A percentile compares a stretch with the other conserved stretches of the same genome.
Conservation (phyloP, 2,329 filamentous ascomycete genomes). For the Fusarium buxicola region DNA sequence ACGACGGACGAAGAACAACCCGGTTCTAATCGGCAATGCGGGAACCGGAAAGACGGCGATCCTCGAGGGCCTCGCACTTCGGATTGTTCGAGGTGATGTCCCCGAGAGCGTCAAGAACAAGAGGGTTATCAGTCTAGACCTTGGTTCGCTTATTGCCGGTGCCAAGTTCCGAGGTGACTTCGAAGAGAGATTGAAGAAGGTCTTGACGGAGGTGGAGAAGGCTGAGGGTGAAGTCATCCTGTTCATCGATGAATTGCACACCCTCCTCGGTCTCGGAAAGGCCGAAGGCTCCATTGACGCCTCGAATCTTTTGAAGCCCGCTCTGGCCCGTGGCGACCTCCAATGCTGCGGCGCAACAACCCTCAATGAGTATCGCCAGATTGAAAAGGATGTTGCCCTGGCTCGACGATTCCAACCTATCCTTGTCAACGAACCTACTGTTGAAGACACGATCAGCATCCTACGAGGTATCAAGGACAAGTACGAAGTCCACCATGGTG, state of each 20-base stretch:
- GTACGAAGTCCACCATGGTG: slow-evolving; percentile 97
- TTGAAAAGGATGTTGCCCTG: slow-evolving; percentile 95
- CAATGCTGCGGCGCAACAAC: slow-evolving; percentile 98
- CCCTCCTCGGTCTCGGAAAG: slow-evolving; percentile 90
- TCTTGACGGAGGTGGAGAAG: slow-evolving; percentile 90
- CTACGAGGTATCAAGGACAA: slow-evolving; percentile 96
- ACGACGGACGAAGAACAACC: slow-evolving; percentile 93
- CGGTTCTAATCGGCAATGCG: slow-evolving; percentile 90
- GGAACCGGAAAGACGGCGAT: slow-evolving; percentile 96
- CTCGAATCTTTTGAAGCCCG: slow-evolving; percentile 93
- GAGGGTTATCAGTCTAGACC: slow-evolving; percentile 84
- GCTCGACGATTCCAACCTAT: slow-evolving; percentile 96
- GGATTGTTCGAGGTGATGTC: slow-evolving; percentile 92
- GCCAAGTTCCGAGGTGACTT: slow-evolving; percentile 97
- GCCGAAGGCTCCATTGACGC: slow-evolving; percentile 97
- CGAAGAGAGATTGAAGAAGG: slow-evolving; percentile 91
- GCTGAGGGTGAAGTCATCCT: slow-evolving; percentile 91
- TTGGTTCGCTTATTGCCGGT: slow-evolving; percentile 93
- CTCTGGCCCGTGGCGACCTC: slow-evolving; percentile 89
- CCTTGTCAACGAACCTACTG: slow-evolving; percentile 88
- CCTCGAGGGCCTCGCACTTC: slow-evolving; percentile 86
- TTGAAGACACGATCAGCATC: slow-evolving; percentile 94
- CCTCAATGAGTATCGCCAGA: slow-evolving; percentile 88
- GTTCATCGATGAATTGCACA: slow-evolving; percentile 96
- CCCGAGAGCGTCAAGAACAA: slow-evolving; percentile 98